Percentiles rank a stretch among this genome's conserved stretches.
Evolutionary conservation across 2,329 filamentous ascomycete genomes (phyloP).

Genomic region (Diplodia corticola): DNA sequence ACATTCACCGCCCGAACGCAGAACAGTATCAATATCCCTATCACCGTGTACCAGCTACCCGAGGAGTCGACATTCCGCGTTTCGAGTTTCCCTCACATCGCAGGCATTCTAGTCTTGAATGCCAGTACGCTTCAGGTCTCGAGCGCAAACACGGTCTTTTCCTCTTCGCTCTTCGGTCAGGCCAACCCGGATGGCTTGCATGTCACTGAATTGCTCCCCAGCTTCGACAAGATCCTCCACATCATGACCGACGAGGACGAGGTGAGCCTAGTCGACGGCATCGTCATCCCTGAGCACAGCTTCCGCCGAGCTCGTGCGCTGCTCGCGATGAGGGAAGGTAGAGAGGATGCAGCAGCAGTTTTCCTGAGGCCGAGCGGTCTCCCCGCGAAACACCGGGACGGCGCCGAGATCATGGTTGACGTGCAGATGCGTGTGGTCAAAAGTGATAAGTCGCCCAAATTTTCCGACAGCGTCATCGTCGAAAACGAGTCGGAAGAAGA

Average conservation of each 20-base stretch:
- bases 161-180: conserved; percentile 86
- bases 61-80: conserved; percentile 73
- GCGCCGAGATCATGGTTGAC: conserved; percentile 88
- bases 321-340: conserved; percentile 79
- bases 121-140: conserved; percentile 75
- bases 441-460: conserved; percentile 60
- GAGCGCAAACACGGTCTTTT: conserved; percentile 94
- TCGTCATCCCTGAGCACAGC: conserved; percentile 93
- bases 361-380: conserved; percentile 85
- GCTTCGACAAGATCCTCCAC: conserved; percentile 79
- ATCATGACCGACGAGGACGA: conserved; percentile 86
- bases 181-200: conserved; percentile 77
- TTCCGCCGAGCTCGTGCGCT: conserved; percentile 88
- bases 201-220: conserved; percentile 79
- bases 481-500: conserved; percentile 53
- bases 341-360: conserved; percentile 70
- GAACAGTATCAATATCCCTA: conserved; percentile 77
- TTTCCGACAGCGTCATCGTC: conserved; percentile 64
- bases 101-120: conserved; percentile 91
- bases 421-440: conserved; percentile 96
- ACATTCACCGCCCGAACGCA: conserved; percentile 84
- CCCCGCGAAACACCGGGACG: conserved; percentile 83
- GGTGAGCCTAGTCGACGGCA: conserved; percentile 82
- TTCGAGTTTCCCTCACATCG: conserved; percentile 95
- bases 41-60: conserved; percentile 72